Conservation (phyloP, 176 grass and related monocot species). For the Puccinellia tenuiflora region DNA sequence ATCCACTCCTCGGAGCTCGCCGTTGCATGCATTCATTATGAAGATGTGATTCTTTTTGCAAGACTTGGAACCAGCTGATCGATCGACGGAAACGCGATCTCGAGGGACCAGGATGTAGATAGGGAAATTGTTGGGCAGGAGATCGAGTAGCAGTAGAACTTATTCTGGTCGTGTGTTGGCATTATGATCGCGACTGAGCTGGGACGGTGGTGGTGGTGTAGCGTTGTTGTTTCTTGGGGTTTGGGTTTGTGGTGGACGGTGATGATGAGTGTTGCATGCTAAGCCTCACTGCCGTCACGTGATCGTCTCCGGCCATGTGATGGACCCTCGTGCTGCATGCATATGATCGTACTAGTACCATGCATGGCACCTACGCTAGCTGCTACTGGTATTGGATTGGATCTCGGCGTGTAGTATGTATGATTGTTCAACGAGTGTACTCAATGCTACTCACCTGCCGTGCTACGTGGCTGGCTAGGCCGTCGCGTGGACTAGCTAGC, state of each 20-base stretch:
- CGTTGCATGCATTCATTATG: neutral
- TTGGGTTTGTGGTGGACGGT: constrained; percentile 25
- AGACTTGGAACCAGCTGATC: neutral
- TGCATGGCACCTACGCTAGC: neutral
- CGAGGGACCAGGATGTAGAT: constrained; percentile 24
- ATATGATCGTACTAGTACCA: neutral
- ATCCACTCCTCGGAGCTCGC: neutral
- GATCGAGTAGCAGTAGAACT: neutral
- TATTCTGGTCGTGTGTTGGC: neutral
- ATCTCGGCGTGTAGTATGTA: neutral
- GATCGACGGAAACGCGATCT: neutral
- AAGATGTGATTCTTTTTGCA: neutral
- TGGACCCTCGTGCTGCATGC: neutral
- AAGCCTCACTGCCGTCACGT: constrained; percentile 6
- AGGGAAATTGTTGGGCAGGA: constrained; percentile 7
- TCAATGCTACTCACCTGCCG: neutral
- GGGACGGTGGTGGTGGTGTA: neutral
- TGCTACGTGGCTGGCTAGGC: neutral
- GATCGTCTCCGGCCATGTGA: constrained; percentile 14
- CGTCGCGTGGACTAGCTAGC: neutral
- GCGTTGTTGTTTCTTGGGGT: constrained; percentile 18
- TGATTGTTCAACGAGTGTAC: no score
- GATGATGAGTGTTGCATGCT: constrained; percentile 31
- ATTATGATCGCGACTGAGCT: neutral
- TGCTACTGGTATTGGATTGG: neutral